phyloP scores from a whole-genome alignment of 2,329 filamentous ascomycete genomes.

The Leptosphaerulina australis region DNA sequence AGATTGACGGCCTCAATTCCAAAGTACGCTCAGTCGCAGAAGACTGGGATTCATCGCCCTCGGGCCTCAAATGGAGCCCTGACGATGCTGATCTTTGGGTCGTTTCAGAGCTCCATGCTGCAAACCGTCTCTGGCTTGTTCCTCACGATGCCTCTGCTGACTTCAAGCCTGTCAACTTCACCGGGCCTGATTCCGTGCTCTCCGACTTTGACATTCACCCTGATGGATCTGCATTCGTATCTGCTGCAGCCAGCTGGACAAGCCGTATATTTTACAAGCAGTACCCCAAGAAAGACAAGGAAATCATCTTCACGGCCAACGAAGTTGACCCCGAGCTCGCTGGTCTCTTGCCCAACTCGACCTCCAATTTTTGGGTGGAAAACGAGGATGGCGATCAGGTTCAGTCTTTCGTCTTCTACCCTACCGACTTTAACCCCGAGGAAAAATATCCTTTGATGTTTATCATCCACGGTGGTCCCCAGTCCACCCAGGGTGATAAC shows the following conservation, averaged over 20 bases:
- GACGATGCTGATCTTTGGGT: slow-evolving; percentile 44
- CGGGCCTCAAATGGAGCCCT: slow-evolving; percentile 36
- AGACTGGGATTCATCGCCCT: slow-evolving; percentile 45
- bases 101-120: slow-evolving; percentile 40
- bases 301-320: slow-evolving; percentile 63
- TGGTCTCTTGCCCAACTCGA: slow-evolving; percentile 66
- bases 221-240: slow-evolving; percentile 59
- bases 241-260: slow-evolving; percentile 41
- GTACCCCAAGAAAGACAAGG: slow-evolving; percentile 40
- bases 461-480: slow-evolving; percentile 82
- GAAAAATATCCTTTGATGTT: slow-evolving; percentile 81
- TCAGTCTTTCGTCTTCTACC: slow-evolving; percentile 71
- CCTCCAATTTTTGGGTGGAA: slow-evolving; percentile 72
- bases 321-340: slow-evolving; percentile 69
- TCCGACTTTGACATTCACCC: slow-evolving; percentile 61
- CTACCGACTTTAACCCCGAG: slow-evolving; percentile 65
- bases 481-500: slow-evolving; percentile 72
- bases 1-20: slow-evolving; percentile 38
- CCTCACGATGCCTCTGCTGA: slow-evolving; percentile 62
- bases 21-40: slow-evolving; percentile 37
- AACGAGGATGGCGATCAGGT: slow-evolving; percentile 64
- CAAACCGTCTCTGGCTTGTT: slow-evolving; percentile 62
- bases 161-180: slow-evolving; percentile 52
- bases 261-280: slow-evolving; percentile 43
- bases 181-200: slow-evolving; percentile 50